Percentiles rank a stretch among this genome's conserved stretches.
Conservation (phyloP, 73 alveolate species). For the Blepharisma stoltei region DNA sequence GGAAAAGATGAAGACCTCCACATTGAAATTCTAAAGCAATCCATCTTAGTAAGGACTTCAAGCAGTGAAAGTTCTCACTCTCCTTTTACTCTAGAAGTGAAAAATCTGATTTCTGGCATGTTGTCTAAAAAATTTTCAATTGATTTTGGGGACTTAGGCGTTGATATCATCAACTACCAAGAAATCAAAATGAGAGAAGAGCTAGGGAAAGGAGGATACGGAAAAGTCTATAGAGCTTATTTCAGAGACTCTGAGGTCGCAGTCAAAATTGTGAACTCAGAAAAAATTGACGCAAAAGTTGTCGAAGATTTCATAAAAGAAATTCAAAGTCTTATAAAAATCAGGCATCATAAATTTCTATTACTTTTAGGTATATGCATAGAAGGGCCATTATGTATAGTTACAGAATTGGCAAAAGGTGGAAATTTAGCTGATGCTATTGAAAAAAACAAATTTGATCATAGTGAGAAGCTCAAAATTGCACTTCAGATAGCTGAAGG, state of each 20-base stretch:
- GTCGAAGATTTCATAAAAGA: slow-evolving; percentile 25
- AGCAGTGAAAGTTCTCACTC: not conserved
- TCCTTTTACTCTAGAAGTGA: not conserved
- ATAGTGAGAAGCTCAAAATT: not conserved
- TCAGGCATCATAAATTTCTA: slow-evolving; percentile 23
- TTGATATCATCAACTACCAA: slow-evolving; percentile 12
- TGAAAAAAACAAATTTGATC: slow-evolving; percentile 5
- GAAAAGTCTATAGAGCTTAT: slow-evolving; percentile 28
- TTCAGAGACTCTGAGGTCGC: slow-evolving; percentile 30
- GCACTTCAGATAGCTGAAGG: slow-evolving; percentile 32
- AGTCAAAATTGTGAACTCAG: slow-evolving; percentile 6
- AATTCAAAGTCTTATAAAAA: slow-evolving; percentile 22
- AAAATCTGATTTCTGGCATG: slow-evolving; percentile 9
- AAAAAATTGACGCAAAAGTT: not conserved
- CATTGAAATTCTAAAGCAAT: slow-evolving; percentile 24
- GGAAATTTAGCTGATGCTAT: slow-evolving; percentile 27
- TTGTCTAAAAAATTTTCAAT: not conserved
- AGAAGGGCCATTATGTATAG: slow-evolving; percentile 30
- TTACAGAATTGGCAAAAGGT: slow-evolving; percentile 30
- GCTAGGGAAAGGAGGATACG: slow-evolving; percentile 31
- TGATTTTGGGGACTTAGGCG: slow-evolving; percentile 21
- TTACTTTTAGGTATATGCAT: slow-evolving; percentile 12
- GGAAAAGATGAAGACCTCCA: slow-evolving; percentile 34
- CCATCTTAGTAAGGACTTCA: slow-evolving; percentile 3
- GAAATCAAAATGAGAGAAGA: not conserved